These are phyloP conservation scores for Debaryomyces fabryi DNA, from an alignment of 1,139 yeast genomes.

Conservation along the genomic window DNA sequence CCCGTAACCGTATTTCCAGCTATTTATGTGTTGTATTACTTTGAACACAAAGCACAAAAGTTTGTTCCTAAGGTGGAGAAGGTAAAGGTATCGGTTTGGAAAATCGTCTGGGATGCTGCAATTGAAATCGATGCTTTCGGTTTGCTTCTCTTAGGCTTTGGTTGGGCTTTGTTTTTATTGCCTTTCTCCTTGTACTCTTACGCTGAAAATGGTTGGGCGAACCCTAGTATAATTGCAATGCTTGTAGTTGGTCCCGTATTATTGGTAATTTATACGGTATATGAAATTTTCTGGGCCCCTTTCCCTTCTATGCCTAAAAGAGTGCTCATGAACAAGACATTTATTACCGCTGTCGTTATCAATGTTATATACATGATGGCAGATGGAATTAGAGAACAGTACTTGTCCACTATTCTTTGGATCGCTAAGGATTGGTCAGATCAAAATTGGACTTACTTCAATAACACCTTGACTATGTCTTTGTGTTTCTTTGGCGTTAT, in stretches of 20 bases:
- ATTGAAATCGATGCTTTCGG: slow-evolving; percentile 36
- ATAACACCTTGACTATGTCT: slow-evolving; percentile 34
- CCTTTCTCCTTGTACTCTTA: slow-evolving; percentile 29
- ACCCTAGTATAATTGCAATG: slow-evolving; percentile 43
- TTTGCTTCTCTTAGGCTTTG: slow-evolving; percentile 35
- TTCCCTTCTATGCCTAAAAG: slow-evolving; percentile 37
- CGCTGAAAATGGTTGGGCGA: slow-evolving; percentile 32
- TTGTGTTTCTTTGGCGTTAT: slow-evolving; percentile 36
- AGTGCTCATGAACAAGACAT: slow-evolving; percentile 32
- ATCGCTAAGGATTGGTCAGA: slow-evolving; percentile 25
- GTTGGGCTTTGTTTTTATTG: slow-evolving; percentile 34
- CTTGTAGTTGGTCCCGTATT: slow-evolving; percentile 34
- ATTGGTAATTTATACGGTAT: slow-evolving; percentile 25
- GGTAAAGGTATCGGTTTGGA: slow-evolving; percentile 1
- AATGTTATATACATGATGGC: slow-evolving; percentile 17
- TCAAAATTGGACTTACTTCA: slow-evolving; percentile 34
- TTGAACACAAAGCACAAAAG: slow-evolving; percentile 28
- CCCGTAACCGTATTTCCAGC: slow-evolving; percentile 34
- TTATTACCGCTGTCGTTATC: slow-evolving; percentile 26
- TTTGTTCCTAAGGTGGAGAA: slow-evolving; percentile 5
- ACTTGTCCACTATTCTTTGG: slow-evolving; percentile 23
- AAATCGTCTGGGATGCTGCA: slow-evolving; percentile 5
- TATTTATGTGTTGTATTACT: slow-evolving; percentile 25
- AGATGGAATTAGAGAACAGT: slow-evolving; percentile 25
- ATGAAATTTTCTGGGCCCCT: slow-evolving; percentile 30